phyloP scores from a whole-genome alignment of 2,329 filamentous ascomycete species.

The Arthrobotrys musiformis region DNA sequence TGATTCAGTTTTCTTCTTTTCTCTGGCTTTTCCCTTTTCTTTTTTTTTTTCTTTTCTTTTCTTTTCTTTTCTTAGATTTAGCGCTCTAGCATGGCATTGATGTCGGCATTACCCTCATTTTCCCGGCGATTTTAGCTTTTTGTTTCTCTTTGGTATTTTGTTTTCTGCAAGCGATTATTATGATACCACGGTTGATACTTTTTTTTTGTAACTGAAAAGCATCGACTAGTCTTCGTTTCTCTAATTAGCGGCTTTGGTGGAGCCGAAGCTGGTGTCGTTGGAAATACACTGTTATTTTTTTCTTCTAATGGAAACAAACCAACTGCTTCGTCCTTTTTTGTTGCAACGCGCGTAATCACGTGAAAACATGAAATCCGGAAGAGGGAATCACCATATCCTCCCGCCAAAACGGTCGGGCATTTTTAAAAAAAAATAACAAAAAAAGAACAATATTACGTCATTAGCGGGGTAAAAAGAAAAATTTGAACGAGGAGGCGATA shows the following conservation, averaged over 20 bases:
- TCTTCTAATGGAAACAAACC: too few species aligned
- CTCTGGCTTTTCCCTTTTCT: neutral
- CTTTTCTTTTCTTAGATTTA: neutral
- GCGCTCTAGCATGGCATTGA: conserved; percentile 33
- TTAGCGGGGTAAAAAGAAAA: too few species aligned
- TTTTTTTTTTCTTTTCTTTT: neutral
- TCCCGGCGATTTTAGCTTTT: conserved; percentile 4
- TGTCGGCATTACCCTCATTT: conserved; percentile 24
- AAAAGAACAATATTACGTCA: too few species aligned
- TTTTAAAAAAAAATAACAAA: too few species aligned
- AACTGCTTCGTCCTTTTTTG: too few species aligned
- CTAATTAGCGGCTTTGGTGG: conserved; percentile 23
- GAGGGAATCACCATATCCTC: too few species aligned
- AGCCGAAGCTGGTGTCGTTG: conserved; percentile 12
- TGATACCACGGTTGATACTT: conserved; percentile 52
- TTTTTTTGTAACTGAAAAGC: conserved; percentile 36
- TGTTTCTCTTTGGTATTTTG: neutral
- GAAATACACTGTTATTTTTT: neutral
- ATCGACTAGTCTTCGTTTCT: conserved; percentile 29
- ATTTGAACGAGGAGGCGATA: too few species aligned
- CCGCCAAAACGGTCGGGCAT: too few species aligned
- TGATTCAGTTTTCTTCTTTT: too few species aligned
- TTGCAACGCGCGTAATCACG: too few species aligned
- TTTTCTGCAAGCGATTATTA: conserved; percentile 28
- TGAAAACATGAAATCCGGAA: too few species aligned